Evolutionary conservation across 495 filamentous ascomycete genomes (phyloP).

Genomic region (Aspergillus nidulans): DNA sequence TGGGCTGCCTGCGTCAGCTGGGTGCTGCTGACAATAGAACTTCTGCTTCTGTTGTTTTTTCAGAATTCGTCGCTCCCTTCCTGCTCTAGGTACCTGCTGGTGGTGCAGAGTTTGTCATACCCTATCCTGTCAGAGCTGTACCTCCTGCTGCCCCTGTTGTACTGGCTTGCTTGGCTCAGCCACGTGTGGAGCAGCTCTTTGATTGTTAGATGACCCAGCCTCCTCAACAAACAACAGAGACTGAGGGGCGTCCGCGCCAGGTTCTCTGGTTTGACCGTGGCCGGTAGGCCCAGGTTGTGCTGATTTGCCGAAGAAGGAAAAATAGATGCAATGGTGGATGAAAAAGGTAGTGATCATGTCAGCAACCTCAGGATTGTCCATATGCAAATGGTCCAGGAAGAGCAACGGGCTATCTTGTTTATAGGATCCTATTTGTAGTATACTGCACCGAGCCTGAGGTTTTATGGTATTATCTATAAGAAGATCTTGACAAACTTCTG

Average conservation of each 20-base stretch:
- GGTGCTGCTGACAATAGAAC: background rate
- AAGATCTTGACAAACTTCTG: conserved; percentile 1
- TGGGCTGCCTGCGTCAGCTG: background rate
- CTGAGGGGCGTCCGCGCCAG: background rate
- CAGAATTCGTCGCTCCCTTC: background rate
- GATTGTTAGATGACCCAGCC: background rate
- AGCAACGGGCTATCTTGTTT: conserved; percentile 19
- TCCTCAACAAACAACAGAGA: background rate
- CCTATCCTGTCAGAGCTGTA: background rate
- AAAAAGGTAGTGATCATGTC: conserved; percentile 28
- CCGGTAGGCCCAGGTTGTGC: background rate
- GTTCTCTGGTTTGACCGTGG: background rate
- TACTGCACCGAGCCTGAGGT: conserved; percentile 16
- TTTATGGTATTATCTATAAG: conserved; percentile 12
- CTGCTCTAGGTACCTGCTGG: background rate
- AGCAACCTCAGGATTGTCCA: conserved; percentile 6
- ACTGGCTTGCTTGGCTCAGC: background rate
- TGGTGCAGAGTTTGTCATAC: background rate
- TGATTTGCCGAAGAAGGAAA: conserved; percentile 27
- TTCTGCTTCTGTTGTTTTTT: conserved; percentile 1
- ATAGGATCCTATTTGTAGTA: conserved; percentile 15
- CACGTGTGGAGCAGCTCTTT: background rate
- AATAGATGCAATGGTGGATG: conserved; percentile 30
- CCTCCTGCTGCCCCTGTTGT: background rate
- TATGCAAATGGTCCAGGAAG: conserved; percentile 27